A percentile compares a stretch with the other conserved stretches of the same genome.
Evolutionary conservation across 352 stramenopile genomes (phyloP).

Genomic region (Globisporangium megalacanthum): DNA sequence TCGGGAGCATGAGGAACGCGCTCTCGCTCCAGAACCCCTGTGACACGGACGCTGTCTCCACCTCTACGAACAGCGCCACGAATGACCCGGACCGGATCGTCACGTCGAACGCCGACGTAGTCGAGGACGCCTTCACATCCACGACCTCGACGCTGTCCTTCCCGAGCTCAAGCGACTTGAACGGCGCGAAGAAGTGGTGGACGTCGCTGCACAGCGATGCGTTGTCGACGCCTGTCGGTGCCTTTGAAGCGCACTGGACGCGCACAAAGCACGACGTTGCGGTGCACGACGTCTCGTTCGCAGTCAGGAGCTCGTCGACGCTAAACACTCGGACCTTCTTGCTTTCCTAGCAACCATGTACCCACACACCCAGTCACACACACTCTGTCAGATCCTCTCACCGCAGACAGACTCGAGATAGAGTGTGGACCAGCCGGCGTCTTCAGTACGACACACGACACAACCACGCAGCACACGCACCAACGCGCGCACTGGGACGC

Average conservation of each 20-base stretch:
- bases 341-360: slow-evolving; percentile 25
- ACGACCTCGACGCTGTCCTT: slow-evolving; percentile 25
- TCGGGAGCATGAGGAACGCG: slow-evolving; percentile 66
- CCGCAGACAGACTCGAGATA: too few relatives aligned
- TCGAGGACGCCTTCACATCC: slow-evolving; percentile 4
- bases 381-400: too few relatives aligned
- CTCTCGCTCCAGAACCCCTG: slow-evolving; percentile 67
- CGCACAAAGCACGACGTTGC: slow-evolving; percentile 51
- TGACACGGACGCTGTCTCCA: slow-evolving; percentile 33
- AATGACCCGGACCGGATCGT: slow-evolving; percentile 39
- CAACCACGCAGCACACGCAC: slow-evolving; percentile 17
- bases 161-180: slow-evolving; percentile 50
- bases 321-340: slow-evolving; percentile 23
- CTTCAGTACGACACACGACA: too few relatives aligned
- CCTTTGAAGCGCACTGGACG: slow-evolving; percentile 23
- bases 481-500: slow-evolving; percentile 23
- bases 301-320: slow-evolving; percentile 25
- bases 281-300: slow-evolving; percentile 33
- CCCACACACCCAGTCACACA: not conserved
- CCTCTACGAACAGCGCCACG: slow-evolving; percentile 74
- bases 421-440: too few relatives aligned
- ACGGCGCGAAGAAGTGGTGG: slow-evolving; percentile 63
- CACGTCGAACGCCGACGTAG: slow-evolving; percentile 27
- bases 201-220: slow-evolving; percentile 32
- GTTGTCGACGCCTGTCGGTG: slow-evolving; percentile 1